Conservation (phyloP, 1,284 basidiomycete genomes). For the Porogramme epimiltina region DNA sequence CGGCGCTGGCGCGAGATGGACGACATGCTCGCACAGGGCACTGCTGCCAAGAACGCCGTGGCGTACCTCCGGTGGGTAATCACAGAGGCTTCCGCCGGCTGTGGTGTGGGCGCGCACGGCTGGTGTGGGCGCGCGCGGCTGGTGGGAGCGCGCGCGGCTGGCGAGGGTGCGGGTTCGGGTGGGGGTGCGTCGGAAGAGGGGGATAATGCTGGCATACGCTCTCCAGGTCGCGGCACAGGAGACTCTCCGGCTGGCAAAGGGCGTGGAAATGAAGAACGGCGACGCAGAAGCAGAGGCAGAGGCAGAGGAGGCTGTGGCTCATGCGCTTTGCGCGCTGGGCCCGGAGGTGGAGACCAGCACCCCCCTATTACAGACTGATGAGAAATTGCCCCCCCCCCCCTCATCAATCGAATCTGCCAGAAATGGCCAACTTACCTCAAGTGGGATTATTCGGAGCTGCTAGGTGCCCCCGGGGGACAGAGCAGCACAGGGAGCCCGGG, state of each 20-base stretch:
- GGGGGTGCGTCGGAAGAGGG: constrained; percentile 43
- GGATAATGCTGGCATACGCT: constrained; percentile 52
- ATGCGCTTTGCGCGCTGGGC: background rate
- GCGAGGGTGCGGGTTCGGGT: background rate
- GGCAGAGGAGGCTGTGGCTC: background rate
- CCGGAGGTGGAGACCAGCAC: background rate
- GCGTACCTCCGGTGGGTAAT: constrained; percentile 36
- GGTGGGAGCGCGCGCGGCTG: background rate
- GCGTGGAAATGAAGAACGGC: background rate
- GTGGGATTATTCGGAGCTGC: too few species aligned
- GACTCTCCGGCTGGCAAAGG: constrained; percentile 32
- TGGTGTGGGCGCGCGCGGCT: too few species aligned
- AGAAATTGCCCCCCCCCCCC: too few species aligned
- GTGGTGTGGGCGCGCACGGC: background rate
- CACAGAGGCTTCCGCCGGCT: constrained; percentile 28
- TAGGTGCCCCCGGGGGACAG: too few species aligned
- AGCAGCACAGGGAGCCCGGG: too few species aligned
- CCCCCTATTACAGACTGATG: too few species aligned
- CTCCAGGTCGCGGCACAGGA: constrained; percentile 50
- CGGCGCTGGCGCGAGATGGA: constrained; percentile 29
- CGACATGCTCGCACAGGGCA: constrained; percentile 27
- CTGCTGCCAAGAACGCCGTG: constrained; percentile 32
- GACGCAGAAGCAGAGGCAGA: constrained; percentile 17
- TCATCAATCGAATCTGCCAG: too few species aligned
- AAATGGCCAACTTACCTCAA: too few species aligned